phyloP scores from a whole-genome alignment of 352 stramenopile genomes.

The Phytopythium aichiense region DNA sequence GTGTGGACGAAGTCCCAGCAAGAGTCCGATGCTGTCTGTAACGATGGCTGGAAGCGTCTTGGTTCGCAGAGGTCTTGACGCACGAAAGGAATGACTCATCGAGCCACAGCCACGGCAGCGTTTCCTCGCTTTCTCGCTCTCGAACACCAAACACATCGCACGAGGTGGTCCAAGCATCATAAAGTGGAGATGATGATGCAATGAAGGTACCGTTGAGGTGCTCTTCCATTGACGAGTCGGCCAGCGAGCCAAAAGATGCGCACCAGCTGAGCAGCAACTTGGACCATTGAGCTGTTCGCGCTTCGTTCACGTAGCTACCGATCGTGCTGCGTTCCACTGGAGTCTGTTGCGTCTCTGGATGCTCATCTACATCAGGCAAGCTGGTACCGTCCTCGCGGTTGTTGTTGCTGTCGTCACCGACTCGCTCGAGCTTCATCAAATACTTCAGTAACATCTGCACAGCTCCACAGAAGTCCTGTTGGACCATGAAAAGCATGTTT shows the following conservation, averaged over 20 bases:
- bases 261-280: constrained; percentile 36
- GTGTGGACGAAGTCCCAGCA: background rate
- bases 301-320: background rate
- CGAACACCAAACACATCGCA: constrained; percentile 40
- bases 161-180: constrained; percentile 33
- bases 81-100: constrained; percentile 17
- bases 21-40: background rate
- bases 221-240: constrained; percentile 13
- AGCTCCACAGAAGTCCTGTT: constrained; percentile 56
- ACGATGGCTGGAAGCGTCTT: background rate
- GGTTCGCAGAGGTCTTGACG: constrained; percentile 5
- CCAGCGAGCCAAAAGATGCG: constrained; percentile 35
- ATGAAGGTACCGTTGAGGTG: constrained; percentile 35
- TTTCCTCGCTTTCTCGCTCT: constrained; percentile 11
- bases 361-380: background rate
- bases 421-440: background rate
- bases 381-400: background rate
- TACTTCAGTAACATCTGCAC: constrained; percentile 4
- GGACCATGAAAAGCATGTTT: constrained; percentile 50
- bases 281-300: constrained; percentile 5
- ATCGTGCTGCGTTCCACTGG: background rate
- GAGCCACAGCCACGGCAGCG: constrained; percentile 47
- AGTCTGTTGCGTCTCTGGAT: background rate
- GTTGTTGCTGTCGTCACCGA: background rate
- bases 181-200: constrained; percentile 10